These are phyloP conservation scores for Eruca vesicaria DNA, from an alignment of 441 rosid species.

Conservation along the genomic window DNA sequence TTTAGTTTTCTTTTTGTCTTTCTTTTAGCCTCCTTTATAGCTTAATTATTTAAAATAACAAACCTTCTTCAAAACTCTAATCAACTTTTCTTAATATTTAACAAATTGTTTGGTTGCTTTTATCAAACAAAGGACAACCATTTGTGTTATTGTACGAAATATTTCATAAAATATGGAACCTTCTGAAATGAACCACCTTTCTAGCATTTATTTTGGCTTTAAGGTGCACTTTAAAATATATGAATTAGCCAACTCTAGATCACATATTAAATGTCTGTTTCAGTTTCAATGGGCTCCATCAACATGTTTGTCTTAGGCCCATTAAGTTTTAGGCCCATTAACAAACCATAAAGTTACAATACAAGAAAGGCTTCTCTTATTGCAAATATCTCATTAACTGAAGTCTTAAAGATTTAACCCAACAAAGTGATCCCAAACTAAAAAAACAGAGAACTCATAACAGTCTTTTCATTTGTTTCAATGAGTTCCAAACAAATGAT, in stretches of 20 bases:
- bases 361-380: not conserved
- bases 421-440: not conserved
- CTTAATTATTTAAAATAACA: constrained; percentile 4
- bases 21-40: constrained; percentile 20
- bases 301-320: not conserved
- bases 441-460: not conserved
- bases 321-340: not conserved
- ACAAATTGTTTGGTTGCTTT: not conserved
- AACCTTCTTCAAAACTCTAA: not conserved
- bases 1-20: constrained; percentile 27
- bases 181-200: not conserved
- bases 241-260: not conserved
- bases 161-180: not conserved
- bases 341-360: not conserved
- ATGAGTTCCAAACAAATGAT: not conserved
- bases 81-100: not conserved
- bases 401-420: constrained; percentile 4
- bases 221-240: not conserved
- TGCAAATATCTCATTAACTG: not conserved
- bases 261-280: not conserved
- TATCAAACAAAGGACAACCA: not conserved
- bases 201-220: not conserved
- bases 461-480: not conserved
- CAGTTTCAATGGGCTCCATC: not conserved
- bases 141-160: not conserved